Base-by-base conservation (phyloP, 371 early-diverging fungal species). In the Syncephalastrum sp. region DNA sequence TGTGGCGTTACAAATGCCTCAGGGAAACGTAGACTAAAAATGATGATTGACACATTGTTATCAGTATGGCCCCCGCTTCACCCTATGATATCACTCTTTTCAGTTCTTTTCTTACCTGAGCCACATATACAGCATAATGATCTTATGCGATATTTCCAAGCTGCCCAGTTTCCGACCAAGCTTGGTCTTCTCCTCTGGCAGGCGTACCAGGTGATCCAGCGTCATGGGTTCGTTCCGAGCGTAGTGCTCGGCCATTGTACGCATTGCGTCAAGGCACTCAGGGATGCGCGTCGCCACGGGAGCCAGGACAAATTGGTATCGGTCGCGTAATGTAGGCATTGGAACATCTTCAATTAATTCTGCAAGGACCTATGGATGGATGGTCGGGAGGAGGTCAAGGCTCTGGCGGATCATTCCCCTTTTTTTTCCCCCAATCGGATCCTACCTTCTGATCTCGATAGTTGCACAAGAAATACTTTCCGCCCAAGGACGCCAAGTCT, bases 111-210 rank as follows among this genome's bases (percentile, higher is more conserved):
- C 42, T 59, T 78, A 89, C 82, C 84, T 75, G 60, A 96, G 74
- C 97, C 97, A 96, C 68, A 94, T 76, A 59, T 94, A 97, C 23
- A 93, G 60, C 71, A 92, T 87, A 24, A 94, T 86, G 3, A 75
- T 62, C 46, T 88, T 84, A 65, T 97, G 97, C 42, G 63, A 56
- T 14, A 62, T 67, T 70, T 97, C 97, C 6, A 94, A 64, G 0
- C 56, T 43, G 4, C 58, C 44, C 21, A 95, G 70, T 12, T 59
- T 63, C 42, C 70, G 66, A 23, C 65, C 56, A 17, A 45, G 51
- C 0, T 47, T 57, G 6, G 47, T 53, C 14, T 80, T 67, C 3
- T 33, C 48, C 14, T 41, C 49, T 6, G 91, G 91, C 24, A 92
- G 50, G 4, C 33, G 15, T 8, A 89, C 69, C 6, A 85, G 48